Percentiles rank a stretch among this genome's conserved stretches.
Conservation (phyloP, 768 basidiomycete genomes). For the Boletus fagicola region DNA sequence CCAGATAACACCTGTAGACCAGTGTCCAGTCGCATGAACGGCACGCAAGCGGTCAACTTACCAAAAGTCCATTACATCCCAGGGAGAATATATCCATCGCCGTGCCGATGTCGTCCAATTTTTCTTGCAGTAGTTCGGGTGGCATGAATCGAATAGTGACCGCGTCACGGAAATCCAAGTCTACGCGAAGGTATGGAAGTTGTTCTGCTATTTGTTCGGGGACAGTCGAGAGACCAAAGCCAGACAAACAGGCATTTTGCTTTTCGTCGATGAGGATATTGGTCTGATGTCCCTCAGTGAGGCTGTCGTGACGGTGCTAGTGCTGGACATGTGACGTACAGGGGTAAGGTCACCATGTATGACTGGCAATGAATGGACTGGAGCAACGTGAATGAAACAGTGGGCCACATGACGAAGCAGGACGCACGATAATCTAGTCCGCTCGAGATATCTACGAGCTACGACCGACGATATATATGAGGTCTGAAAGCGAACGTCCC, state of each 20-base stretch:
- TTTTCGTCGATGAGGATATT: conserved; percentile 18
- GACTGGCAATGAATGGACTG: conserved; percentile 17
- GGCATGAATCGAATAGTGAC: conserved; percentile 17
- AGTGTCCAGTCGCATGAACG: background rate
- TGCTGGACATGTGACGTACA: background rate
- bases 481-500: background rate
- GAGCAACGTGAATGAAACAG: background rate
- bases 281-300: conserved; percentile 1
- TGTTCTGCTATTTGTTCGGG: conserved; percentile 13
- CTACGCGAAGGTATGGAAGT: conserved; percentile 11
- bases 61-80: conserved; percentile 13
- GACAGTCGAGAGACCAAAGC: conserved; percentile 14
- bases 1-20: conserved; percentile 13
- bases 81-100: conserved; percentile 13
- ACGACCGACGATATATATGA: background rate
- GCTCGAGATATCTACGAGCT: conserved; percentile 19
- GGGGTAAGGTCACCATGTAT: conserved; percentile 16
- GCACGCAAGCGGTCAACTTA: background rate
- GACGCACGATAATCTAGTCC: conserved; percentile 15
- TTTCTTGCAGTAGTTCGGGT: conserved; percentile 10
- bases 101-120: background rate
- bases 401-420: background rate
- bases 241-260: conserved; percentile 5
- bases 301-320: background rate
- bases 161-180: conserved; percentile 9